These are phyloP conservation scores for Flaveria sonorensis DNA, from an alignment of 129 eudicot genomes.

Conservation along the genomic window DNA sequence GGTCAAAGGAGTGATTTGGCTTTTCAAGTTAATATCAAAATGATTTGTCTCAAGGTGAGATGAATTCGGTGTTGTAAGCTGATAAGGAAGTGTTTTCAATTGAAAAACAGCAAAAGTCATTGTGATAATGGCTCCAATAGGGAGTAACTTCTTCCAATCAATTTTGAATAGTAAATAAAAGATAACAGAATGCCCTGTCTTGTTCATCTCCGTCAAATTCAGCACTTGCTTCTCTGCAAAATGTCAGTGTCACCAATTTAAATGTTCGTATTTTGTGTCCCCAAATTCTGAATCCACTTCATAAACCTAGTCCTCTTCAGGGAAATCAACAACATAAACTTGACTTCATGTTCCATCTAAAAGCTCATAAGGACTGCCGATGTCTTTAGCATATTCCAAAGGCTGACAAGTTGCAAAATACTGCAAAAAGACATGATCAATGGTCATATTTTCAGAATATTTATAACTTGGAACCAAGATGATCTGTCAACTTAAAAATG, in stretches of 20 bases:
- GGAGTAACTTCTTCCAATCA: conserved; percentile 57
- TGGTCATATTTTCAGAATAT: conserved; percentile 7
- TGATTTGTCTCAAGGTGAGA: conserved; percentile 40
- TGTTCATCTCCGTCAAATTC: conserved; percentile 54
- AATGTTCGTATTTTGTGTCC: conserved; percentile 20
- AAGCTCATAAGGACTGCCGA: conserved; percentile 17
- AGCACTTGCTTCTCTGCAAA: conserved; percentile 31
- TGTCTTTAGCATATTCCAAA: conserved; percentile 41
- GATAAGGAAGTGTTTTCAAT: conserved; percentile 63
- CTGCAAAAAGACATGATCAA: conserved; percentile 18
- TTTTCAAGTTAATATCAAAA: conserved; percentile 35
- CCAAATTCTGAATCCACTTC: conserved; percentile 24
- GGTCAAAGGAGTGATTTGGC: conserved; percentile 32
- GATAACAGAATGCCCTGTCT: conserved; percentile 36
- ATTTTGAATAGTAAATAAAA: conserved; percentile 52
- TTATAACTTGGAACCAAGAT: background rate
- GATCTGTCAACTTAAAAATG: conserved; percentile 14
- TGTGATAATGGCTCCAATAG: conserved; percentile 46
- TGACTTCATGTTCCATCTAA: conserved; percentile 18
- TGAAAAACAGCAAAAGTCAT: conserved; percentile 52
- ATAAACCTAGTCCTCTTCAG: conserved; percentile 14
- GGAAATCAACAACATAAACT: conserved; percentile 14
- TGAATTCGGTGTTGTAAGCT: conserved; percentile 37
- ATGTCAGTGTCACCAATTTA: conserved; percentile 7
- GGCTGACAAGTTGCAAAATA: conserved; percentile 22